Evolutionary conservation across 768 basidiomycete genomes (phyloP).

Genomic region (Amanita subjunquillea): DNA sequence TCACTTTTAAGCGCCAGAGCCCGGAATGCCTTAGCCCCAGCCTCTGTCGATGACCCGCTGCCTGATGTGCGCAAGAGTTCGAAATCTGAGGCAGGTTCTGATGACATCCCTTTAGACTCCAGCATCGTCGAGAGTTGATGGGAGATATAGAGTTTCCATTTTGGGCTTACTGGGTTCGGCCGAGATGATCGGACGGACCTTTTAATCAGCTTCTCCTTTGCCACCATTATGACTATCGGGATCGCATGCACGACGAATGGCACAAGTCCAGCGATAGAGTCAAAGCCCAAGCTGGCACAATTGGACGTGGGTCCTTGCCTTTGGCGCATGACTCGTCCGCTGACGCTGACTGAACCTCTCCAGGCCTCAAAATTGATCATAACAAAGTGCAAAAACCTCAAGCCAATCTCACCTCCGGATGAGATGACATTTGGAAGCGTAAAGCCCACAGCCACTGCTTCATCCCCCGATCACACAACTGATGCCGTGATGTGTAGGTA

Average conservation of each 20-base stretch:
- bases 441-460: constrained; percentile 7
- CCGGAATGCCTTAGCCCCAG: no score
- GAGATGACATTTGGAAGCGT: constrained; percentile 50
- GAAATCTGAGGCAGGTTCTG: no score
- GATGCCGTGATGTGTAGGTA: constrained; percentile 22
- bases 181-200: no score
- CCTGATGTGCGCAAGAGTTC: no score
- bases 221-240: not conserved
- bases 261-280: not conserved
- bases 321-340: no score
- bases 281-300: constrained; percentile 4
- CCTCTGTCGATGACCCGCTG: no score
- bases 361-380: constrained; percentile 50
- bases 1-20: no score
- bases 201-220: no score
- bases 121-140: no score
- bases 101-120: no score
- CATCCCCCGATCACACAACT: not conserved
- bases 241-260: not conserved
- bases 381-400: constrained; percentile 33
- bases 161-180: no score
- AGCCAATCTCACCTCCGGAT: constrained; percentile 37
- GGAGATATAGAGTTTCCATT: no score
- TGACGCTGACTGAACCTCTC: not conserved
- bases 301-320: constrained; percentile 12